Evolutionary conservation across 2,329 filamentous ascomycete species (phyloP).

Genomic region (Hirsutella minnesotensis): DNA sequence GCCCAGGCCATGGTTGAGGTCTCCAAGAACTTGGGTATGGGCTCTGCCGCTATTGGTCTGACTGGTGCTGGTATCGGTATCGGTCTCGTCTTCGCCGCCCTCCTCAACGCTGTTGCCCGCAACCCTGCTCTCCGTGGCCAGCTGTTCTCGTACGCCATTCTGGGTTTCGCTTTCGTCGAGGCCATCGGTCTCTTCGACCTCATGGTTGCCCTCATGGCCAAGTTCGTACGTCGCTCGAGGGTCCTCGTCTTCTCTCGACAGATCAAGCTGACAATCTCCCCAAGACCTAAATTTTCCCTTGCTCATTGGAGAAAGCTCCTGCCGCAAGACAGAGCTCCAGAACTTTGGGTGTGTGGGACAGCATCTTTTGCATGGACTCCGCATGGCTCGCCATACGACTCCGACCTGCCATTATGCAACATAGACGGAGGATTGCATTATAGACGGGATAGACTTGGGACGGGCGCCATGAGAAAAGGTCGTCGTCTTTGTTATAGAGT

Average conservation of each 20-base stretch:
- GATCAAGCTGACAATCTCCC: conserved; percentile 2
- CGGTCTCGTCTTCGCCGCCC: conserved; percentile 84
- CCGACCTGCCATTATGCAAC: conserved; percentile 18
- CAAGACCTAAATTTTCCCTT: conserved; percentile 25
- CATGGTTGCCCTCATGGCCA: conserved; percentile 90
- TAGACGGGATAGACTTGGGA: conserved; percentile 29
- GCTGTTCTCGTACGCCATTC: conserved; percentile 93
- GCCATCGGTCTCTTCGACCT: conserved; percentile 83
- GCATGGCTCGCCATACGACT: conserved; percentile 14
- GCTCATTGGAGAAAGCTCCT: conserved; percentile 20
- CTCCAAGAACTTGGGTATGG: conserved; percentile 86
- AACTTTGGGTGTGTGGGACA: conserved; percentile 16
- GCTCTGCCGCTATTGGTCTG: conserved; percentile 81
- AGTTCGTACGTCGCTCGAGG: conserved; percentile 51
- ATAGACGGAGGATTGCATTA: conserved; percentile 24
- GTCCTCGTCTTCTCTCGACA: not conserved
- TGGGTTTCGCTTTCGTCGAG: conserved; percentile 91
- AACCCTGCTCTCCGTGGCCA: conserved; percentile 91
- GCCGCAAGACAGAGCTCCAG: conserved; percentile 23
- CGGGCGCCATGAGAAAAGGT: conserved; percentile 17
- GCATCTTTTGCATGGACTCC: conserved; percentile 14
- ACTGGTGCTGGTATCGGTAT: conserved; percentile 91
- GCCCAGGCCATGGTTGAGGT: conserved; percentile 80
- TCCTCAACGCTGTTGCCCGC: conserved; percentile 81
- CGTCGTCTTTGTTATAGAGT: conserved; percentile 22